phyloP scores from a whole-genome alignment of 2,329 filamentous ascomycete species.

The Nemania serpens region DNA sequence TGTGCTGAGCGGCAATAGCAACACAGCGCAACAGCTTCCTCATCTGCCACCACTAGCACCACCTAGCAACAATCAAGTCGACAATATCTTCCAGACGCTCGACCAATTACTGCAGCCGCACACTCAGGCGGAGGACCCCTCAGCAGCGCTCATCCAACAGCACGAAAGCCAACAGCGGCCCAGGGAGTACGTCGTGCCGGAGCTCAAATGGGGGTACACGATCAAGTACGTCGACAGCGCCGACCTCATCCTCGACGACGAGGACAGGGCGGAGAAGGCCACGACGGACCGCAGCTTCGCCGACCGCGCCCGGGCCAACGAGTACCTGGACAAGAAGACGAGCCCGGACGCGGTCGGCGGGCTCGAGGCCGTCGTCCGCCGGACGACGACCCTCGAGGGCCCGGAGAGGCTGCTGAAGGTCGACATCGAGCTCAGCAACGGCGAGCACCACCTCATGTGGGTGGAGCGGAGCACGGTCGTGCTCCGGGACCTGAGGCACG shows the following conservation, averaged over 20 bases:
- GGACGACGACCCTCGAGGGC: constrained; percentile 19
- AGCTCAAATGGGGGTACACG: constrained; percentile 17
- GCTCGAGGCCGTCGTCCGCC: constrained; percentile 20
- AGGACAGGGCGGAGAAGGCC: constrained; percentile 1
- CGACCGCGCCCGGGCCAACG: constrained; percentile 31
- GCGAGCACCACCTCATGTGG: constrained; percentile 30
- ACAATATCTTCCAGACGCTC: no score
- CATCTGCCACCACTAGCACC: not conserved
- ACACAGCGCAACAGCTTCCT: not conserved
- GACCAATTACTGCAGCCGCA: not conserved
- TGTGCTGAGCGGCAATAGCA: not conserved
- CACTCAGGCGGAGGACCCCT: not conserved
- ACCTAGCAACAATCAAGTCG: not conserved
- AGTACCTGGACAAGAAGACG: constrained; percentile 23
- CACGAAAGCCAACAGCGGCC: constrained; percentile 1
- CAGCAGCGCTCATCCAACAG: not conserved
- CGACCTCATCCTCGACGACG: constrained; percentile 3
- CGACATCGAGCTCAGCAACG: constrained; percentile 24
- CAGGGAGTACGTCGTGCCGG: constrained; percentile 3
- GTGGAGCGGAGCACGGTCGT: constrained; percentile 27
- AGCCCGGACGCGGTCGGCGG: constrained; percentile 20
- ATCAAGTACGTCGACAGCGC: constrained; percentile 16
- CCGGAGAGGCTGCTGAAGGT: constrained; percentile 27
- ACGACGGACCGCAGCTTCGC: constrained; percentile 15
- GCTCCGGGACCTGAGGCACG: constrained; percentile 5